phyloP scores from a whole-genome alignment of 495 filamentous ascomycete species.

The Astrothelium subdiscretum region DNA sequence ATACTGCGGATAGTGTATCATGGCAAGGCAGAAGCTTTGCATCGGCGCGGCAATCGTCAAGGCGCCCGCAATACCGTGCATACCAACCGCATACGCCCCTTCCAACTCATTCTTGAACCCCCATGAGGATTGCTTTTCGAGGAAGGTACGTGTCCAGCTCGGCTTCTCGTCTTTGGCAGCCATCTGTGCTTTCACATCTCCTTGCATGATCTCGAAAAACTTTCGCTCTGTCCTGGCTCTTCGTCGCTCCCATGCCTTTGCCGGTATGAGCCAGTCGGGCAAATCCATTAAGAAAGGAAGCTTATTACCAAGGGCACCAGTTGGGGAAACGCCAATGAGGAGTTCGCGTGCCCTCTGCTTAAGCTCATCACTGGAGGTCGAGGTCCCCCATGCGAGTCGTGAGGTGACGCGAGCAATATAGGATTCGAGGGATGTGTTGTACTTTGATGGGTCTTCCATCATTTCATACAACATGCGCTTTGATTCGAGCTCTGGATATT shows the following conservation, averaged over 20 bases:
- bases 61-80: conserved; percentile 28
- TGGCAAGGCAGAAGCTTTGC: conserved; percentile 47
- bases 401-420: conserved; percentile 48
- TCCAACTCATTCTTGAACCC: conserved; percentile 29
- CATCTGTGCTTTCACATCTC: conserved; percentile 19
- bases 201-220: conserved; percentile 27
- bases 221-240: conserved; percentile 22
- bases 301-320: conserved; percentile 40
- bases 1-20: conserved; percentile 48
- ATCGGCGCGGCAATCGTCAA: conserved; percentile 40
- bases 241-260: conserved; percentile 25
- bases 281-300: conserved; percentile 31
- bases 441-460: conserved; percentile 35
- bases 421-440: conserved; percentile 44
- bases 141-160: conserved; percentile 26
- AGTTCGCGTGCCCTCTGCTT: conserved; percentile 46
- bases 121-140: conserved; percentile 21
- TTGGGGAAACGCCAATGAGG: conserved; percentile 44
- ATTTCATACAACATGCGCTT: conserved; percentile 38
- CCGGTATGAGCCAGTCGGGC: conserved; percentile 21
- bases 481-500: conserved; percentile 42
- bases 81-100: conserved; percentile 28
- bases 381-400: conserved; percentile 46
- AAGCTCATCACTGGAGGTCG: conserved; percentile 33
- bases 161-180: conserved; percentile 18